Evolutionary conservation across 192 early-diverging fungal genomes (phyloP), one percentile per base, ranked within the genome.

Genomic region (Rhizophagus clarus): DNA sequence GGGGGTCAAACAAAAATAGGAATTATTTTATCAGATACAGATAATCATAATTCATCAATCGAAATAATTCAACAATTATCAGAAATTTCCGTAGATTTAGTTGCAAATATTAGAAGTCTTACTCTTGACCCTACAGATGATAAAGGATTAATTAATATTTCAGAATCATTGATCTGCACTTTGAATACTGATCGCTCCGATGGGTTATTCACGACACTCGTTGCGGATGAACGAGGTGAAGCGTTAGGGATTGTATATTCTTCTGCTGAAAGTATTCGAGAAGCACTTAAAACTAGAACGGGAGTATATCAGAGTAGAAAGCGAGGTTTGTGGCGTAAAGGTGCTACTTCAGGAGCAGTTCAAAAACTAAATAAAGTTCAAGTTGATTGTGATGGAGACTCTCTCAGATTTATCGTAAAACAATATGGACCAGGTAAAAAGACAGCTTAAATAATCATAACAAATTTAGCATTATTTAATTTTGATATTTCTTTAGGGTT

Each of bases 301-400:
- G 98, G 98, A n/a, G 96, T 98, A 14, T 99, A 98, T 88, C 93
- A 95, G 84, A 96, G 94, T 45, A 89, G 98, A 64, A 84, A 80
- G 17, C 89, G 96, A 61, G 96, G 96, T 26, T 87, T 99, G 15
- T 99, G 98, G 98, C 91, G 95, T 84, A 99, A 99, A 85, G 98
- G 98, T 12, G 86, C 91, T 60, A 96, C 98, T 1, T 98, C 97
- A 1, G 97, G 97, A 45, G 94, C 98, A 5, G 95, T 93, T n/a
- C 98, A 99, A 84, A 87, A 88, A 42, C 87, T 99, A 72, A 80
- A 93, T 42, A 88, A 88, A 37, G 86, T 98, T 61, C 81, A 90
- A n/a, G 81, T 90, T 62, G 98, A 99, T 84, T 99, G 98, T 81
- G 98, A 99, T 85, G 79, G 84, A 8, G 98, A 99, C 81, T 89